Base-by-base conservation (phyloP, 2,329 filamentous ascomycete genomes). In the Penicillium sp. region DNA sequence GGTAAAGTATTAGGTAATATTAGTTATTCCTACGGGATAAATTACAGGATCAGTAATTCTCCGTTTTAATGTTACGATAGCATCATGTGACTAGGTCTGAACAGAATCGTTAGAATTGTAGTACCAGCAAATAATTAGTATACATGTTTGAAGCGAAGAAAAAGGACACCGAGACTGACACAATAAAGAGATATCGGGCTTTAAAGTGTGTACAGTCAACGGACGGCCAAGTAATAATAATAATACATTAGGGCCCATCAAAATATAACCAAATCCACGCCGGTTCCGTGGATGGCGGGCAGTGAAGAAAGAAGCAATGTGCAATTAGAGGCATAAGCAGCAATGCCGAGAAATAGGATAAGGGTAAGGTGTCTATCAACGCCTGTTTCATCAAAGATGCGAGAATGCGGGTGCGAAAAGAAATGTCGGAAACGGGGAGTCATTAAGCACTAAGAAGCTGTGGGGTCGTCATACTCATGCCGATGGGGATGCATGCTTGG, bases 351-450 rank as follows among this genome's bases (percentile, higher is more conserved):
- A 19, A 31, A 45, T 31, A 24, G 18, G 18, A n/a, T n/a, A n/a
- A n/a, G n/a, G n/a, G n/a, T n/a, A 13, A 31, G 40, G 18, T 45
- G n/a, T 45, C 42, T 45, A 45, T 29, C 26, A 45, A 45, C 26
- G 42, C 42, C 42, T 31, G 42, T 23, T 29, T 45, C 42, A 31
- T 45, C 42, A 45, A 31, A 45, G 16, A 43, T 45, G 42, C 42
- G 16, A 29, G 26, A 23, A 45, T 45, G 42, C 42, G 28, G n/a
- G 21, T 11, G 19, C n/a, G 37, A 16, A 29, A 18, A 29, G 16
- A 31, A 19, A 14, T 19, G 42, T 21, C 28, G 26, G 16, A 31
- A 29, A 14, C 11, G n/a, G 42, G 13, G 28, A 31, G 18, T 45
- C 42, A 45, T 45, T 45, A 45, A 29, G 42, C 42, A 45, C 42